These are phyloP conservation scores for Trichaptum fuscoviolaceum DNA, from an alignment of 768 basidiomycete genomes.

Conservation along the genomic window DNA sequence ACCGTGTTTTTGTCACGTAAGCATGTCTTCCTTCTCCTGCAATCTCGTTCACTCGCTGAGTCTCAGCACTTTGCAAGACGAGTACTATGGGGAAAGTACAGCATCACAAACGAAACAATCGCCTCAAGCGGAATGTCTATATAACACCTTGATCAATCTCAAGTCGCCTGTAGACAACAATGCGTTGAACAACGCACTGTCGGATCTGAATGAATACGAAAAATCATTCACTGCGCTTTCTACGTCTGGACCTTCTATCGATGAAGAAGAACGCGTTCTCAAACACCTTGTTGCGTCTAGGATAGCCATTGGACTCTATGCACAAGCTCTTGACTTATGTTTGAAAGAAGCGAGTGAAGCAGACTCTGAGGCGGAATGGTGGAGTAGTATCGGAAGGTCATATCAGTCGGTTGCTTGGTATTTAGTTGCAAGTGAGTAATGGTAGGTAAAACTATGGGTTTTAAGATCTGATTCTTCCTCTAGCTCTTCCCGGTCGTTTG, in stretches of 20 bases:
- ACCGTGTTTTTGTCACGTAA: not conserved
- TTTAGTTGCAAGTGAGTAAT: slow-evolving; percentile 69
- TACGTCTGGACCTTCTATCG: not conserved
- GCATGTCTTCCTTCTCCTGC: not conserved
- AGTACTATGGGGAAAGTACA: not conserved
- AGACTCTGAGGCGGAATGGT: slow-evolving; percentile 81
- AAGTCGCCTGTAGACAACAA: not conserved
- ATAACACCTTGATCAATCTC: not conserved
- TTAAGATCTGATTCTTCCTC: slow-evolving; percentile 26
- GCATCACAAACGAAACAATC: not conserved
- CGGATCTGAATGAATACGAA: not conserved
- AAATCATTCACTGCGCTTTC: not conserved
- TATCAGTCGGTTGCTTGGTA: slow-evolving; percentile 50
- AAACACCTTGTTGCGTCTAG: not conserved
- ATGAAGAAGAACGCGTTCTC: not conserved
- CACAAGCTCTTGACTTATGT: slow-evolving; percentile 57
- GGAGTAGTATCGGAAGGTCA: slow-evolving; percentile 68
- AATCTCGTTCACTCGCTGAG: not conserved
- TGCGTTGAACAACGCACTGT: not conserved
- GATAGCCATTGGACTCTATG: slow-evolving; percentile 46
- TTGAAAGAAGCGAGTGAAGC: slow-evolving; percentile 62
- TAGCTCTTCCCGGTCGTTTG: slow-evolving; percentile 26
- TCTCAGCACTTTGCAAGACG: not conserved
- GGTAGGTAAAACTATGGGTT: slow-evolving; percentile 10
- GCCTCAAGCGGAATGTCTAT: not conserved